A percentile compares a stretch with the other conserved stretches of the same genome.
Conservation (phyloP, 164 flowering plant species). For the Vitis labrusca region DNA sequence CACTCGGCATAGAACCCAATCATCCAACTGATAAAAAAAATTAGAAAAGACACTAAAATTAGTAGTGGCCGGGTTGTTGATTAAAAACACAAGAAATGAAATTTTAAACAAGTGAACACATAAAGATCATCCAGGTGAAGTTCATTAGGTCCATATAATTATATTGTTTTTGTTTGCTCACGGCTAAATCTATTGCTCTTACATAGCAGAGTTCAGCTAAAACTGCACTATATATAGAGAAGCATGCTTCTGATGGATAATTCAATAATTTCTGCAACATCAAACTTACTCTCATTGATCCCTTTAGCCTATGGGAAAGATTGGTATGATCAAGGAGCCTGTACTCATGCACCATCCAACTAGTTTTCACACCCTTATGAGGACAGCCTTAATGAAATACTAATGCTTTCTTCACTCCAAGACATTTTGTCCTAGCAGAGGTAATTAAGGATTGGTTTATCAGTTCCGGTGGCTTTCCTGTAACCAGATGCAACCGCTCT, state of each 20-base stretch:
- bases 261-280: too few species aligned
- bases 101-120: too few species aligned
- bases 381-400: conserved; percentile 58
- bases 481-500: conserved; percentile 42
- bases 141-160: not conserved
- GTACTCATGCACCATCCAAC: conserved; percentile 61
- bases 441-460: conserved; percentile 40
- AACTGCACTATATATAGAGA: too few species aligned
- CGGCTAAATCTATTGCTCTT: not conserved
- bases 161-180: not conserved
- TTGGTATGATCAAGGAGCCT: conserved; percentile 27
- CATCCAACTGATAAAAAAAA: conserved; percentile 31
- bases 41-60: not conserved
- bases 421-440: conserved; percentile 29
- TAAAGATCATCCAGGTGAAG: too few species aligned
- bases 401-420: conserved; percentile 60
- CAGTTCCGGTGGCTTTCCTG: conserved; percentile 58
- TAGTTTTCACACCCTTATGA: conserved; percentile 50
- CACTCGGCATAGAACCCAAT: conserved; percentile 45
- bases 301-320: conserved; percentile 16
- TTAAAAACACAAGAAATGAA: too few species aligned
- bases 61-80: too few species aligned
- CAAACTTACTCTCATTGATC: conserved; percentile 40
- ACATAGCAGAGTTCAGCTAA: too few species aligned
- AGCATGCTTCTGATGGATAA: too few species aligned